Percentiles rank a stretch among this genome's conserved stretches.
Conservation (phyloP, 2,329 filamentous ascomycete species). For the Colletotrichum graminicola region DNA sequence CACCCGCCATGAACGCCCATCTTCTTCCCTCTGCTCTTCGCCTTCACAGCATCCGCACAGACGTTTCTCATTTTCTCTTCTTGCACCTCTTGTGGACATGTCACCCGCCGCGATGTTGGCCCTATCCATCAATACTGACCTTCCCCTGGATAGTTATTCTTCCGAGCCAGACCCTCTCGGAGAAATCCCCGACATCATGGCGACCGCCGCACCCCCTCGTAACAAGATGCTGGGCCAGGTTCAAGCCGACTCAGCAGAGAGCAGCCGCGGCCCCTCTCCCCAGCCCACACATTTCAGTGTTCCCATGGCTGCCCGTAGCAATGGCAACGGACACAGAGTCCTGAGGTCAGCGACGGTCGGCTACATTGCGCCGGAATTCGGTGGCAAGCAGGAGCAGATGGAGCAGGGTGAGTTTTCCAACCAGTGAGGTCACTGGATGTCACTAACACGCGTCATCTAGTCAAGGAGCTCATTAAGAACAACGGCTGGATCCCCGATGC, state of each 20-base stretch:
- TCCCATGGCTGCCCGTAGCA: slow-evolving; percentile 65
- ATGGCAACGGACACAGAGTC: slow-evolving; percentile 76
- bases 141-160: slow-evolving; percentile 55
- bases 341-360: slow-evolving; percentile 91
- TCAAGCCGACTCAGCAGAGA: slow-evolving; percentile 55
- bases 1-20: slow-evolving; percentile 10
- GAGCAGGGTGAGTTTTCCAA: slow-evolving; percentile 69
- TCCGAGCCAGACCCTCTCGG: slow-evolving; percentile 56
- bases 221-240: slow-evolving; percentile 58
- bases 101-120: slow-evolving; percentile 51
- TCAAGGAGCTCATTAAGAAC: slow-evolving; percentile 82
- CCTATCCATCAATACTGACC: slow-evolving; percentile 56
- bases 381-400: slow-evolving; percentile 94
- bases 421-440: not conserved
- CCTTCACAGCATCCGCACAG: not conserved
- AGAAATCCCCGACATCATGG: slow-evolving; percentile 49
- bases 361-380: slow-evolving; percentile 94
- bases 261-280: slow-evolving; percentile 80
- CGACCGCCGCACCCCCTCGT: slow-evolving; percentile 49
- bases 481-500: slow-evolving; percentile 88
- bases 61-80: not conserved
- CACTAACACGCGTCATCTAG: slow-evolving; percentile 55
- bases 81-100: slow-evolving; percentile 20
- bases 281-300: slow-evolving; percentile 88
- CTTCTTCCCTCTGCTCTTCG: slow-evolving; percentile 9